Evolutionary conservation across 2,329 filamentous ascomycete species (phyloP).

Genomic region (Leptographium galeiforme): DNA sequence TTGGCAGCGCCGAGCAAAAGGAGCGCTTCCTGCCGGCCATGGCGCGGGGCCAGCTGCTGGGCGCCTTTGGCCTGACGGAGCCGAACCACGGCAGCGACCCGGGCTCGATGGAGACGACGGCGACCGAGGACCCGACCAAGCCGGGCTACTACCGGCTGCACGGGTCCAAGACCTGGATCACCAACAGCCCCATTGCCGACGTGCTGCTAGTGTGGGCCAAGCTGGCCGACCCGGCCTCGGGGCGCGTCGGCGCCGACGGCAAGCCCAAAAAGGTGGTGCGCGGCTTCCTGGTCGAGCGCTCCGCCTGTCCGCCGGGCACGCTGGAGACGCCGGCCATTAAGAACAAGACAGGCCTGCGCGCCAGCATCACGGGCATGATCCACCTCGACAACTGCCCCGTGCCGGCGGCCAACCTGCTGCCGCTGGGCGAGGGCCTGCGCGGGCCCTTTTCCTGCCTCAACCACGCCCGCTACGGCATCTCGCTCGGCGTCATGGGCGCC

Average conservation of each 20-base stretch:
- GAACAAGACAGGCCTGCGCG: constrained; percentile 87
- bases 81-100: constrained; percentile 82
- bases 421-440: constrained; percentile 68
- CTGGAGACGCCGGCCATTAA: constrained; percentile 86
- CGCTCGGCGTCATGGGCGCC: constrained; percentile 85
- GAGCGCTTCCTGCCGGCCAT: constrained; percentile 63
- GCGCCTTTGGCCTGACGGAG: constrained; percentile 76
- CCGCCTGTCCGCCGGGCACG: constrained; percentile 72
- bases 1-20: constrained; percentile 67
- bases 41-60: constrained; percentile 63
- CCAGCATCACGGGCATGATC: constrained; percentile 95
- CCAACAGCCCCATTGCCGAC: constrained; percentile 76
- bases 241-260: constrained; percentile 1
- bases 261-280: constrained; percentile 40
- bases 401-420: constrained; percentile 85
- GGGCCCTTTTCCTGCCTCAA: constrained; percentile 94
- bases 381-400: constrained; percentile 86
- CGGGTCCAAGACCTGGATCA: constrained; percentile 83
- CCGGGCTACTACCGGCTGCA: constrained; percentile 62
- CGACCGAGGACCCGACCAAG: constrained; percentile 64
- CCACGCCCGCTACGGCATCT: constrained; percentile 84
- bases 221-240: constrained; percentile 73
- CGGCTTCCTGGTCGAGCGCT: constrained; percentile 80
- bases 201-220: constrained; percentile 84
- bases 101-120: constrained; percentile 70